Percentiles rank a stretch among this genome's conserved stretches.
phyloP scores from a whole-genome alignment of 2,329 filamentous ascomycete genomes.

The Falciphora oryzae region DNA sequence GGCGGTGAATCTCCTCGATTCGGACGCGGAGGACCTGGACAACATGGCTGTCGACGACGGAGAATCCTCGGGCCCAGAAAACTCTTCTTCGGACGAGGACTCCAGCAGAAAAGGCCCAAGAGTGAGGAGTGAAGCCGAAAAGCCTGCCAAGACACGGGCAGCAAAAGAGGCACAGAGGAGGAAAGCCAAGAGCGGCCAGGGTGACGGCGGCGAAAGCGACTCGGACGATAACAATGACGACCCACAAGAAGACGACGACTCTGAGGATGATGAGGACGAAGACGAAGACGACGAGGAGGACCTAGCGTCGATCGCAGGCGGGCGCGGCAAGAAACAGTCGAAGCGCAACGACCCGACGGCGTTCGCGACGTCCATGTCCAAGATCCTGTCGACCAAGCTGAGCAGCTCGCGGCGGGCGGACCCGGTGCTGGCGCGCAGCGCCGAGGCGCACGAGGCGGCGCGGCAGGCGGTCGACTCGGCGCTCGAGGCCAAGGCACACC shows the following conservation, averaged over 20 bases:
- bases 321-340: conserved; percentile 45
- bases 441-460: conserved; percentile 65
- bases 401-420: conserved; percentile 76
- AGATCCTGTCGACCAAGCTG: conserved; percentile 87
- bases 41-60: conserved; percentile 47
- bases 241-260: conserved; percentile 22
- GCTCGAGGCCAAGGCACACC: conserved; percentile 74
- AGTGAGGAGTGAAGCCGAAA: conserved; percentile 17
- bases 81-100: conserved; percentile 30
- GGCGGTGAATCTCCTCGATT: conserved; percentile 49
- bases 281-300: conserved; percentile 26
- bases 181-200: background rate
- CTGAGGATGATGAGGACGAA: conserved; percentile 30
- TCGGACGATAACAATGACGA: conserved; percentile 16
- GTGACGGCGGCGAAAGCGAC: background rate
- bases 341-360: conserved; percentile 90
- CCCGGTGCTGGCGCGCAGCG: conserved; percentile 84
- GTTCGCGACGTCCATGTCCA: conserved; percentile 88
- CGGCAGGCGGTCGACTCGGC: conserved; percentile 68
- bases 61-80: conserved; percentile 24
- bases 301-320: conserved; percentile 20
- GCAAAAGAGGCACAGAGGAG: background rate
- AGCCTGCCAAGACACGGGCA: conserved; percentile 15
- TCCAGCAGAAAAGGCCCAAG: conserved; percentile 14
- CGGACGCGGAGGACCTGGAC: conserved; percentile 51